phyloP scores from a whole-genome alignment of 139 green algal species.

The Micromonas commoda region DNA sequence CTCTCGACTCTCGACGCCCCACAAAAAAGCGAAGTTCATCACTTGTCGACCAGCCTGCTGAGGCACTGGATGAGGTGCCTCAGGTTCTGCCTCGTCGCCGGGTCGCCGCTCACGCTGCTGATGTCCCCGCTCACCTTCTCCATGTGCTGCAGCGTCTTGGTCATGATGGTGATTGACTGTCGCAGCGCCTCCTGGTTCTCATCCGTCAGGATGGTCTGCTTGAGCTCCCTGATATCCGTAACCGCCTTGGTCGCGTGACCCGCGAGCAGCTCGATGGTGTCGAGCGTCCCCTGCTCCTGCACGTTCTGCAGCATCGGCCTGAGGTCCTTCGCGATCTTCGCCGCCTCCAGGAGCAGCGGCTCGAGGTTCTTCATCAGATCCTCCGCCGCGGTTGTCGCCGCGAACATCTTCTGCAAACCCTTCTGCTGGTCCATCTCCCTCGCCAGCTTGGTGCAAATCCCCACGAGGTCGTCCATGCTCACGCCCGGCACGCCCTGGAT shows the following conservation, averaged over 20 bases:
- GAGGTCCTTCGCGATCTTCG: constrained; percentile 37
- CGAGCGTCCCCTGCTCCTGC: constrained; percentile 29
- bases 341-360: constrained; percentile 58
- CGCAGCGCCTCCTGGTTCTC: constrained; percentile 15
- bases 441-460: constrained; percentile 84
- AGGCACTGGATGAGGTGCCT: constrained; percentile 34
- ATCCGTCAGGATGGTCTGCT: constrained; percentile 19
- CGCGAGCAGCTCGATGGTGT: constrained; percentile 17
- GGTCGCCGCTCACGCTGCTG: constrained; percentile 27
- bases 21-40: neutral
- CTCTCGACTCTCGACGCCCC: neutral
- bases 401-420: constrained; percentile 71
- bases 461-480: constrained; percentile 93
- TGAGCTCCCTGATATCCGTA: constrained; percentile 4
- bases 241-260: constrained; percentile 7
- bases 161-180: constrained; percentile 19
- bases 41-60: constrained; percentile 22
- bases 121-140: constrained; percentile 30
- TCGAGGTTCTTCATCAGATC: constrained; percentile 56
- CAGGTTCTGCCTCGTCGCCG: constrained; percentile 22
- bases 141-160: constrained; percentile 31
- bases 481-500: constrained; percentile 81
- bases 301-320: constrained; percentile 42
- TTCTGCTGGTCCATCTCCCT: constrained; percentile 73
- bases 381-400: constrained; percentile 63